These are phyloP conservation scores for Coleophoma cylindrospora DNA, from an alignment of 2,329 filamentous ascomycete genomes.

Conservation along the genomic window DNA sequence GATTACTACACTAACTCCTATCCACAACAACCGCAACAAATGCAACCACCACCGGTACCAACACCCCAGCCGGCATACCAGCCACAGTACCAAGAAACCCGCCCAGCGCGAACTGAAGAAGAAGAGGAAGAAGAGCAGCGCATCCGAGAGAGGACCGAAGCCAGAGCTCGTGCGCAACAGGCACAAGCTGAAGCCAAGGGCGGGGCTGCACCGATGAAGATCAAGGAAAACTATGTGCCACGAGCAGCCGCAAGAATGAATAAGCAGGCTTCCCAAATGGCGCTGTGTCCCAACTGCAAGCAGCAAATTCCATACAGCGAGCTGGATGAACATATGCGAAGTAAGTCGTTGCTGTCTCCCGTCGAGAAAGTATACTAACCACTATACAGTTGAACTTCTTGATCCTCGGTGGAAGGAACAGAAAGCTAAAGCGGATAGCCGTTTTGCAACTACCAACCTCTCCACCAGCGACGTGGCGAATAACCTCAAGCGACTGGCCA, in stretches of 20 bases:
- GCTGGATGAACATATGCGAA: constrained; percentile 88
- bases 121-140: constrained; percentile 59
- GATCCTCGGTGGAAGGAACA: constrained; percentile 97
- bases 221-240: constrained; percentile 89
- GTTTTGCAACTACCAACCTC: constrained; percentile 80
- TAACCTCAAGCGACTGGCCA: constrained; percentile 91
- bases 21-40: constrained; percentile 28
- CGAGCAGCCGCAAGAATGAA: constrained; percentile 70
- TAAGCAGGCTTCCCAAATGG: constrained; percentile 51
- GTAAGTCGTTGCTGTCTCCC: constrained; percentile 35
- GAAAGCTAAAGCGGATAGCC: constrained; percentile 79
- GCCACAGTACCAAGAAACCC: constrained; percentile 24
- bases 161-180: constrained; percentile 62
- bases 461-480: constrained; percentile 84
- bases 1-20: constrained; percentile 54
- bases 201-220: constrained; percentile 71
- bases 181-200: constrained; percentile 74
- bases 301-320: constrained; percentile 84
- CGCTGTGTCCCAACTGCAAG: constrained; percentile 87
- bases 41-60: constrained; percentile 35
- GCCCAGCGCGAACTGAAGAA: constrained; percentile 29
- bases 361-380: constrained; percentile 9
- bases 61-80: constrained; percentile 25
- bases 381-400: constrained; percentile 66
- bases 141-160: constrained; percentile 58